A percentile compares a stretch with the other conserved stretches of the same genome.
Evolutionary conservation across 2,329 filamentous ascomycete species (phyloP).

Genomic region (Neopestalotiopsis rosae): DNA sequence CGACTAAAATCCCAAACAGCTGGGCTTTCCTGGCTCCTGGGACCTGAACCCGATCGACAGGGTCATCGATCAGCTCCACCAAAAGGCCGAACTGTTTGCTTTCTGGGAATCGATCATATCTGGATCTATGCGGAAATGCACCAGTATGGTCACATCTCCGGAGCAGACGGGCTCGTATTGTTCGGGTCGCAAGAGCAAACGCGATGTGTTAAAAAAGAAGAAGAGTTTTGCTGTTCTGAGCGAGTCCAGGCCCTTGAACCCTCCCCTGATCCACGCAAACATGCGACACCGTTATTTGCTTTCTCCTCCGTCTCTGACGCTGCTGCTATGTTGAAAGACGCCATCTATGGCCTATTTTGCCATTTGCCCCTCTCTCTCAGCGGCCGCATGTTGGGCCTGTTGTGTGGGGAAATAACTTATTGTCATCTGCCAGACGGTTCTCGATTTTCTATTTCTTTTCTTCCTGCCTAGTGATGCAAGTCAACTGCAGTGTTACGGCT

Average conservation of each 20-base stretch:
- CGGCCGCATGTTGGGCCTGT: neutral
- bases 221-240: neutral
- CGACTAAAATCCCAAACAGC: neutral
- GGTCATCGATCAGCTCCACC: neutral
- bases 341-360: no score
- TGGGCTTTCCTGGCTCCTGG: neutral
- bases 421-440: neutral
- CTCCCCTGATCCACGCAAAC: slow-evolving; percentile 1
- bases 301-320: neutral
- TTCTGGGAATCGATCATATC: neutral
- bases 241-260: neutral
- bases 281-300: slow-evolving; percentile 5
- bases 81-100: neutral
- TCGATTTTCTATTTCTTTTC: neutral
- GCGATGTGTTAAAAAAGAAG: neutral
- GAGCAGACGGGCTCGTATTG: neutral
- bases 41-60: slow-evolving; percentile 1
- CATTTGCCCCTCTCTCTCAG: neutral
- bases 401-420: neutral
- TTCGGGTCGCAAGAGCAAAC: neutral
- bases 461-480: neutral
- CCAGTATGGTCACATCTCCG: neutral
- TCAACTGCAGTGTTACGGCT: neutral
- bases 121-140: neutral
- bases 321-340: neutral